Base-by-base conservation (phyloP, 306 rosid species). In the Rosa persica region DNA sequence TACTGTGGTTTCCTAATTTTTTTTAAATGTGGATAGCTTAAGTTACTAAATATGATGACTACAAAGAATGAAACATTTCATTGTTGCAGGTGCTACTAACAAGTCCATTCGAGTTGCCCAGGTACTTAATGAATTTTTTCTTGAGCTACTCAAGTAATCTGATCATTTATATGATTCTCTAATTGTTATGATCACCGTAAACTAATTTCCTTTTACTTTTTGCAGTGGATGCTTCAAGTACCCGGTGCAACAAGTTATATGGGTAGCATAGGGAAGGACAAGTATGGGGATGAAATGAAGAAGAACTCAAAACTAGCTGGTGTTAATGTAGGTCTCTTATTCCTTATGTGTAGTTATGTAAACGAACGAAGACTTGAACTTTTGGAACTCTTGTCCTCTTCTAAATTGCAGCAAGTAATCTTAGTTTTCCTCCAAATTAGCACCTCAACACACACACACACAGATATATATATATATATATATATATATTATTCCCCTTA, bases 201-300 rank as follows among this genome's bases (percentile, higher is more conserved):
- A 4, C 3, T 30, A 8, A 23, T 27, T 17, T 17, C 2, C 6
- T 5, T 38, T 16, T 20, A 34, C 64, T 16, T 85, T 23, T 16
- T 80, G 12, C 67, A 95, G 98, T 95, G 99, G 97, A 51, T 95
- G 91, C 96, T 95, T 83, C 97, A 95, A 90, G 78, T 27, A 54
- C 96, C 99, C 36, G 96, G 96, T 47, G 98, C 96, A 77, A 91
- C 99, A 27, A 84, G 96, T 84, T 95, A 87, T 83, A 95, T 95
- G 1, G 99, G 99, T 55, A 83, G 90, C 90, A 93, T 93, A 17
- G 98, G 99, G 74, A 95, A 91, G 90, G 98, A 95, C 85, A 95
- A 91, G 77, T 93, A 76, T 84, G 99, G 97, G 16, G 97, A 89
- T 83, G 92, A 85, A 86, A 93, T 95, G 99, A 87, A 84, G 82